Evolutionary conservation across 1,284 basidiomycete genomes (phyloP).

Genomic region (Tylopilus sp.): DNA sequence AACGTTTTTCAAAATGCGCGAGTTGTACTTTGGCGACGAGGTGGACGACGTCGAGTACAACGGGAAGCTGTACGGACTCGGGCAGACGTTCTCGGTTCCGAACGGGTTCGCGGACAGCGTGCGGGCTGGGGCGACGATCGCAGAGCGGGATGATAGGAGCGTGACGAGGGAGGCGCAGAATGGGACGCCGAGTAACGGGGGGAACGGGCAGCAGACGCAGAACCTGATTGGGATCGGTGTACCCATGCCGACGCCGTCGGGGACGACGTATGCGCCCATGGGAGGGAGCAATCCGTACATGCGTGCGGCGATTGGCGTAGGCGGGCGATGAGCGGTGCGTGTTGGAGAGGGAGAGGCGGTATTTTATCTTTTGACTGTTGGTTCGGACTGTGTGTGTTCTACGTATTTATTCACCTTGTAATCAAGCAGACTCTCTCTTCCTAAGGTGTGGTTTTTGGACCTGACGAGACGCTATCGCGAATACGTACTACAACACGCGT

Average conservation of each 20-base stretch:
- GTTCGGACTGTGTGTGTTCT: conserved; percentile 19
- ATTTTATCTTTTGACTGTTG: conserved; percentile 20
- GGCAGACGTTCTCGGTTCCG: conserved; percentile 64
- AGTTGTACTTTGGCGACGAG: conserved; percentile 84
- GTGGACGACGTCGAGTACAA: conserved; percentile 79
- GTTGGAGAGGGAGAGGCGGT: background rate
- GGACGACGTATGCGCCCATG: conserved; percentile 56
- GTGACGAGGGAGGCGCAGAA: conserved; percentile 53
- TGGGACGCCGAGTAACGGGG: conserved; percentile 47
- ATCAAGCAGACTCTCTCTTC: conserved; percentile 3
- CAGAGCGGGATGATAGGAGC: conserved; percentile 70
- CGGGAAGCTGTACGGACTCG: conserved; percentile 74
- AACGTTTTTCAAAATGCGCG: conserved; percentile 95
- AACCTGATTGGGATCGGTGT: conserved; percentile 38
- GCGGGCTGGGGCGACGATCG: conserved; percentile 69
- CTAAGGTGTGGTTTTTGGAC: too few relatives aligned
- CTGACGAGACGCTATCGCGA: too few relatives aligned
- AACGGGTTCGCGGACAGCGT: conserved; percentile 63
- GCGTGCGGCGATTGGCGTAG: conserved; percentile 59
- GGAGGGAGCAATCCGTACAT: conserved; percentile 58
- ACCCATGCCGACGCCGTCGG: conserved; percentile 42
- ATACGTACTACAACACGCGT: too few relatives aligned
- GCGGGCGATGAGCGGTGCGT: conserved; percentile 45
- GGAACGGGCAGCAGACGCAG: conserved; percentile 33
- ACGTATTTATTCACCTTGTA: conserved; percentile 24